Evolutionary conservation across 345 rosid species (phyloP).

Genomic region (Syzygium grande): DNA sequence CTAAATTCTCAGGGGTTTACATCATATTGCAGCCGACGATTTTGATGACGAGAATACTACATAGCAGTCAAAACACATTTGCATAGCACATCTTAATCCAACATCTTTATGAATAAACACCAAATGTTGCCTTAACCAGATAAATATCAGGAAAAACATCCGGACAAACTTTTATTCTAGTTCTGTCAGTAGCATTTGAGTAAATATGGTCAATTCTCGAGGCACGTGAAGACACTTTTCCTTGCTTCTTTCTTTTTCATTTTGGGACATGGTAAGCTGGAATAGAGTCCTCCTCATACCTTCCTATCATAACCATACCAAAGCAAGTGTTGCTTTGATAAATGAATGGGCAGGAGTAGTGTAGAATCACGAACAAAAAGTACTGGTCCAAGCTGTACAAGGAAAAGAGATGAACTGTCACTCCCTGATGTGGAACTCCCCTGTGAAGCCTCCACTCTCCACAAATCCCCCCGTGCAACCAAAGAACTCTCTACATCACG

Average conservation of each 20-base stretch:
- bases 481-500: slow-evolving; percentile 62
- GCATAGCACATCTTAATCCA: neutral
- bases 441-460: slow-evolving; percentile 87
- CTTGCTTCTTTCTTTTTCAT: neutral
- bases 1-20: neutral
- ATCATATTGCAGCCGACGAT: neutral
- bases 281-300: slow-evolving; percentile 31
- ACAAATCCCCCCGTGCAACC: slow-evolving; percentile 90
- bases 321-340: slow-evolving; percentile 93
- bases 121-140: neutral
- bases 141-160: neutral
- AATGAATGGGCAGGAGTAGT: slow-evolving; percentile 83
- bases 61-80: neutral
- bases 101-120: neutral
- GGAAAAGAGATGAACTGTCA: slow-evolving; percentile 76
- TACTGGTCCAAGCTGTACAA: slow-evolving; percentile 90
- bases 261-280: neutral
- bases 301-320: slow-evolving; percentile 98
- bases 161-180: neutral
- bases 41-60: neutral
- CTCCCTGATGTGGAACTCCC: slow-evolving; percentile 52
- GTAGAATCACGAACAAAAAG: slow-evolving; percentile 84
- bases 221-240: neutral
- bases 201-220: neutral
- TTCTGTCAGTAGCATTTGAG: neutral